Evolutionary conservation across 1,139 yeast genomes (phyloP), one percentile per base, ranked within the genome.

Genomic region (Zygoascus sp.): DNA sequence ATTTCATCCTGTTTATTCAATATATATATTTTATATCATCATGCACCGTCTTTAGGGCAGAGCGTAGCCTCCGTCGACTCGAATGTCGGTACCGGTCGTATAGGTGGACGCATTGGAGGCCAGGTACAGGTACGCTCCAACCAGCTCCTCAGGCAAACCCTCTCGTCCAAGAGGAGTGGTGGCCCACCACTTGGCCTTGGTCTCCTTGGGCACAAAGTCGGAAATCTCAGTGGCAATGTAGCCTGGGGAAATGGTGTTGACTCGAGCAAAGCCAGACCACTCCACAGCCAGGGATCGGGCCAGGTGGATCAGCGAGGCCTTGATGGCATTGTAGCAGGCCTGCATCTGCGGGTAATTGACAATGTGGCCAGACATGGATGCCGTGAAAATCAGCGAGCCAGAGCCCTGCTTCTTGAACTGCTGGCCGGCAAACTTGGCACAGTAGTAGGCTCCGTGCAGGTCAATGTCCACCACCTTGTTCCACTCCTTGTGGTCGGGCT

Each of bases 181-280:
- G 41, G 75, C 69, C 76, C 79, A 76, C 94, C 92, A 83, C 52
- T 73, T 69, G 53, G 72, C 67, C 61, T 79, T 79, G 49, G 74
- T 67, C 32, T 76, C 80, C 50, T 64, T 58, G 40, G 79, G 76
- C 5, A 80, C 75, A 58, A 77, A 78, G 61, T 78, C 80, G 7
- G 86, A 77, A 53, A 84, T 74, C 53, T 83, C 87, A 5, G 92
- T 83, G 54, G 71, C 76, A 61, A 87, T 82, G 73, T 88, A 88
- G 13, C 96, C 96, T 13, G 96, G 96, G 19, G 94, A 83, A 43
- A 88, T 72, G 32, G 89, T 73, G 72, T 88, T 88, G 50, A 83
- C 95, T 63, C 96, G 79, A 11, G 95, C 96, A 63, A 85, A 87
- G 2, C 81, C 81, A 25, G 95, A 84, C 89, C 92, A 88, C 68